A percentile compares a stretch with the other conserved stretches of the same genome.
phyloP scores from a whole-genome alignment of 495 filamentous ascomycete species.

The Platismatia glauca region DNA sequence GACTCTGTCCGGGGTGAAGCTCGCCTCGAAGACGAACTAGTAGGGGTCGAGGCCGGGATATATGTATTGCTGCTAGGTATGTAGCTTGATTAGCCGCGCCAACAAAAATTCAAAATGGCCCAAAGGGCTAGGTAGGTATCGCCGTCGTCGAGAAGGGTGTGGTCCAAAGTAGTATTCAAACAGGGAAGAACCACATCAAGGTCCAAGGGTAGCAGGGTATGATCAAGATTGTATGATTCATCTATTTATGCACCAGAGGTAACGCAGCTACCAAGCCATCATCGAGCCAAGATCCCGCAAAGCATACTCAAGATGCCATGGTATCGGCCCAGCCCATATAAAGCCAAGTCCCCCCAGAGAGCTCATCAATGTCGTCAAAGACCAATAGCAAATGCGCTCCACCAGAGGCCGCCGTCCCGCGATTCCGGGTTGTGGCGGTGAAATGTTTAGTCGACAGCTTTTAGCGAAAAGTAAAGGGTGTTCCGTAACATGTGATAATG shows the following conservation, averaged over 20 bases:
- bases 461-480: neutral
- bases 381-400: neutral
- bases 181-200: too few relatives aligned
- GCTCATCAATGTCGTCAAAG: neutral
- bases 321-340: slow-evolving; percentile 1
- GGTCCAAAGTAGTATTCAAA: too few relatives aligned
- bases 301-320: slow-evolving; percentile 5
- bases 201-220: neutral
- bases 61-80: too few relatives aligned
- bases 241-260: neutral
- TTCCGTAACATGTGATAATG: slow-evolving; percentile 1
- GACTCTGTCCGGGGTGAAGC: too few relatives aligned
- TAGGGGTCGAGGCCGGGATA: too few relatives aligned
- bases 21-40: too few relatives aligned
- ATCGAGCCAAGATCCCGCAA: slow-evolving; percentile 9
- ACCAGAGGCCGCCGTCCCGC: neutral
- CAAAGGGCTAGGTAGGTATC: too few relatives aligned
- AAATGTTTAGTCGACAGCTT: slow-evolving; percentile 1
- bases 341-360: slow-evolving; percentile 5
- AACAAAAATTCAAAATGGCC: too few relatives aligned
- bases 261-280: neutral
- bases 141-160: too few relatives aligned
- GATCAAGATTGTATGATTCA: neutral
- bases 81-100: too few relatives aligned
- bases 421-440: neutral